Conservation (phyloP, 345 rosid species). For the Clarkia xantiana region DNA sequence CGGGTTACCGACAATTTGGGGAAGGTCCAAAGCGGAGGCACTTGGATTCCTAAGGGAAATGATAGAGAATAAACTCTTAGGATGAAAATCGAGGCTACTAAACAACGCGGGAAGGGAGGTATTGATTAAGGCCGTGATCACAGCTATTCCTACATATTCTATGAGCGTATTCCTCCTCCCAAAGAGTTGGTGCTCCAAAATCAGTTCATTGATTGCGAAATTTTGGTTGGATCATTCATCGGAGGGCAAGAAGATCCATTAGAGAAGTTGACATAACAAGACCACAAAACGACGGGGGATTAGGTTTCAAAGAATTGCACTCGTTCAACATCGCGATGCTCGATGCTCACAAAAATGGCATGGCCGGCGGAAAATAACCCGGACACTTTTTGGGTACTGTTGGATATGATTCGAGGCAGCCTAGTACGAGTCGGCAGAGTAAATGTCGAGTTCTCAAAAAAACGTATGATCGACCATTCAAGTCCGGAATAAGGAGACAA, state of each 20-base stretch:
- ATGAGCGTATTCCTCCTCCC: not conserved
- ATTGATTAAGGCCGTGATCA: not conserved
- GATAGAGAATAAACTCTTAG: not conserved
- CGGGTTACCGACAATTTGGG: not conserved
- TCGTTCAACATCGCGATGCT: not conserved
- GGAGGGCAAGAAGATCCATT: not conserved
- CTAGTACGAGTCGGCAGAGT: too few species aligned
- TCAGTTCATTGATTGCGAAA: not conserved
- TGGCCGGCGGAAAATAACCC: too few species aligned
- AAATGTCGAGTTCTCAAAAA: too few species aligned
- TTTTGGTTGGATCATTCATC: not conserved
- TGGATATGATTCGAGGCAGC: too few species aligned
- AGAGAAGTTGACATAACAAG: not conserved
- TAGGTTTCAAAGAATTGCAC: too few species aligned
- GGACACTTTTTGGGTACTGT: too few species aligned
- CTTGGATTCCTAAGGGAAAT: not conserved
- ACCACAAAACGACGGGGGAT: not conserved
- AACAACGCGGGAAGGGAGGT: not conserved
- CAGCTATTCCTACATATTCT: not conserved
- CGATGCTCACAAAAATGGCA: not conserved
- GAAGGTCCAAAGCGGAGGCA: not conserved
- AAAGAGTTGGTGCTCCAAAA: not conserved
- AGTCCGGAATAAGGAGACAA: too few species aligned
- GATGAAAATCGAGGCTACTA: not conserved
- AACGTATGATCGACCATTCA: too few species aligned